Percentiles rank a stretch among this genome's conserved stretches.
phyloP scores from a whole-genome alignment of 2,329 filamentous ascomycete genomes.

The Pseudogymnoascus sp. region DNA sequence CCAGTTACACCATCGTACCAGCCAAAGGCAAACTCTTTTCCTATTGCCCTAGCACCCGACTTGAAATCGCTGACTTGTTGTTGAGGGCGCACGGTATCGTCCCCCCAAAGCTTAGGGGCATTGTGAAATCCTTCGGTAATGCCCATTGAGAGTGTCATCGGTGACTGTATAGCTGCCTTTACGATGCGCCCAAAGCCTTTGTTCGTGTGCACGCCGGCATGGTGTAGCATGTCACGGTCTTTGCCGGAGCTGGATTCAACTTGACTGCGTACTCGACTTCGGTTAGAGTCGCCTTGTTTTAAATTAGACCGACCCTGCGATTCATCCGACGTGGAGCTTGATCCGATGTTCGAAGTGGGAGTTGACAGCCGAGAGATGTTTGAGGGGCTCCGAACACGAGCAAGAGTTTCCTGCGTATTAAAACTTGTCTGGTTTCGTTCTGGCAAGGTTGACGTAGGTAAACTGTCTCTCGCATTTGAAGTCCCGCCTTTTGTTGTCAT shows the following conservation, averaged over 20 bases:
- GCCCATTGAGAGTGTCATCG: slow-evolving; percentile 77
- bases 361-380: too few relatives aligned
- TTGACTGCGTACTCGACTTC: too few relatives aligned
- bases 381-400: too few relatives aligned
- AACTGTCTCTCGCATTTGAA: slow-evolving; percentile 13
- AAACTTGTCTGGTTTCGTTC: slow-evolving; percentile 17
- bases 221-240: too few relatives aligned
- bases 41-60: slow-evolving; percentile 69
- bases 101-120: slow-evolving; percentile 75
- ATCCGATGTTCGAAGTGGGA: too few relatives aligned
- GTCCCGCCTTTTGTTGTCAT: slow-evolving; percentile 12
- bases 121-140: slow-evolving; percentile 85
- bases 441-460: slow-evolving; percentile 12
- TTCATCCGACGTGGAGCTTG: too few relatives aligned
- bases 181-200: too few relatives aligned
- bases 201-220: too few relatives aligned
- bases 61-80: slow-evolving; percentile 72
- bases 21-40: slow-evolving; percentile 56
- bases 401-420: slow-evolving; percentile 12
- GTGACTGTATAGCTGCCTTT: slow-evolving; percentile 51
- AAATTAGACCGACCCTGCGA: too few relatives aligned
- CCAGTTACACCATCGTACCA: slow-evolving; percentile 77
- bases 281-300: too few relatives aligned
- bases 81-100: slow-evolving; percentile 68
- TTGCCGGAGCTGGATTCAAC: too few relatives aligned